Evolutionary conservation across 2,329 filamentous ascomycete species (phyloP).

Genomic region (Trichophyton benhamiae): DNA sequence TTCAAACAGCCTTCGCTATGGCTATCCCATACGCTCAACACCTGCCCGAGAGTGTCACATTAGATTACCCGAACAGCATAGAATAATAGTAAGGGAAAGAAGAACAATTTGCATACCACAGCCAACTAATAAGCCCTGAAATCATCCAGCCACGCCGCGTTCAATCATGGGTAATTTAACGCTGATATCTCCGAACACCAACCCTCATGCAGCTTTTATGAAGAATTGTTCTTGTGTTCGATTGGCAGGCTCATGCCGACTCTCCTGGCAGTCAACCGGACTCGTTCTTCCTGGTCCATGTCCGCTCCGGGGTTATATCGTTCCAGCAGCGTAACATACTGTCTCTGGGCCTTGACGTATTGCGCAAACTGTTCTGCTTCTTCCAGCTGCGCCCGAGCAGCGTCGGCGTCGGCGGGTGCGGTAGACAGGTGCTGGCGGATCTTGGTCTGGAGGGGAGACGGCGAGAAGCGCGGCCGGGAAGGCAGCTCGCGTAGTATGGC

Average conservation of each 20-base stretch:
- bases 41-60: neutral
- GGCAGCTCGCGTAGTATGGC: slow-evolving; percentile 81
- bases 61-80: neutral
- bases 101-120: neutral
- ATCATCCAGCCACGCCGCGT: neutral
- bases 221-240: slow-evolving; percentile 33
- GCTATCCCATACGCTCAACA: neutral
- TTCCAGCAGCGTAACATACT: slow-evolving; percentile 69
- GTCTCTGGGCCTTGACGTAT: slow-evolving; percentile 75
- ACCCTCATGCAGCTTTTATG: neutral
- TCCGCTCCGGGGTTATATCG: slow-evolving; percentile 88
- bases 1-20: neutral
- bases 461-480: slow-evolving; percentile 48
- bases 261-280: slow-evolving; percentile 68
- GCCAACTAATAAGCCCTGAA: neutral
- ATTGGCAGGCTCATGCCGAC: slow-evolving; percentile 82
- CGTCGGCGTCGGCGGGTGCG: slow-evolving; percentile 19
- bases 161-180: neutral
- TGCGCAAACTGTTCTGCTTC: slow-evolving; percentile 66
- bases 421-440: slow-evolving; percentile 52
- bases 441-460: slow-evolving; percentile 57
- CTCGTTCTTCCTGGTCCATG: slow-evolving; percentile 72
- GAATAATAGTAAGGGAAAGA: neutral
- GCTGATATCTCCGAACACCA: neutral
- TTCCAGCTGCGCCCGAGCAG: slow-evolving; percentile 28